Evolutionary conservation across 1,284 basidiomycete species (phyloP).

Genomic region (Pyrrhoderma noxium): DNA sequence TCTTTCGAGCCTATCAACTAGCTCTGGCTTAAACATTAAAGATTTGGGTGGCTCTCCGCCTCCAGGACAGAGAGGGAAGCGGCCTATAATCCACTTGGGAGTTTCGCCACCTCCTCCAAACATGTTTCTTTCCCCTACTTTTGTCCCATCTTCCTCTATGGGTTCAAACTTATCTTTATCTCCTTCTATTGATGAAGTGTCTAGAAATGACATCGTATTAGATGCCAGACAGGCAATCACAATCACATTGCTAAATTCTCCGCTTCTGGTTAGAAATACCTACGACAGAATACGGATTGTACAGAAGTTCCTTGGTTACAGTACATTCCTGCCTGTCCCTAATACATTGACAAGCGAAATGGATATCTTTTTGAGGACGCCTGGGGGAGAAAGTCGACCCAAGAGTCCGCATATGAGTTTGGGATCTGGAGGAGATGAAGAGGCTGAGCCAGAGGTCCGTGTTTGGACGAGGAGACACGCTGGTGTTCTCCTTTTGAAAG

Average conservation of each 20-base stretch:
- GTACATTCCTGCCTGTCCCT: slow-evolving; percentile 41
- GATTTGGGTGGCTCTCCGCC: slow-evolving; percentile 24
- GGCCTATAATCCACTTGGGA: slow-evolving; percentile 52
- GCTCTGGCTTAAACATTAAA: slow-evolving; percentile 21
- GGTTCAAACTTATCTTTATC: not conserved
- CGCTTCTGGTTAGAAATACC: slow-evolving; percentile 43
- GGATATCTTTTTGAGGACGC: not conserved
- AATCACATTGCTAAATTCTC: slow-evolving; percentile 38
- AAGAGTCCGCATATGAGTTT: slow-evolving; percentile 5
- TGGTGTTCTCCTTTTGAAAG: slow-evolving; percentile 5
- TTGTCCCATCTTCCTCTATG: slow-evolving; percentile 5
- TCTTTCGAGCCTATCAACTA: slow-evolving; percentile 26
- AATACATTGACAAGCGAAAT: not conserved
- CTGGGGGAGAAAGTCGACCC: not conserved
- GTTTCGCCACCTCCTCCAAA: slow-evolving; percentile 32
- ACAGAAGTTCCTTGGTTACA: slow-evolving; percentile 57
- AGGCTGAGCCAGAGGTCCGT: slow-evolving; percentile 7
- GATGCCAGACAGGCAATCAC: slow-evolving; percentile 21
- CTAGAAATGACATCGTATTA: slow-evolving; percentile 26
- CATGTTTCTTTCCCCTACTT: slow-evolving; percentile 29
- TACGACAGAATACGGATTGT: slow-evolving; percentile 54
- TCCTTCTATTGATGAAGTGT: slow-evolving; percentile 23
- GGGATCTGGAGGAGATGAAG: not conserved
- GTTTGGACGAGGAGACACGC: slow-evolving; percentile 13
- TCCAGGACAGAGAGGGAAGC: slow-evolving; percentile 31